Conservation (phyloP, 2,329 filamentous ascomycete genomes). For the Talaromyces sp. region DNA sequence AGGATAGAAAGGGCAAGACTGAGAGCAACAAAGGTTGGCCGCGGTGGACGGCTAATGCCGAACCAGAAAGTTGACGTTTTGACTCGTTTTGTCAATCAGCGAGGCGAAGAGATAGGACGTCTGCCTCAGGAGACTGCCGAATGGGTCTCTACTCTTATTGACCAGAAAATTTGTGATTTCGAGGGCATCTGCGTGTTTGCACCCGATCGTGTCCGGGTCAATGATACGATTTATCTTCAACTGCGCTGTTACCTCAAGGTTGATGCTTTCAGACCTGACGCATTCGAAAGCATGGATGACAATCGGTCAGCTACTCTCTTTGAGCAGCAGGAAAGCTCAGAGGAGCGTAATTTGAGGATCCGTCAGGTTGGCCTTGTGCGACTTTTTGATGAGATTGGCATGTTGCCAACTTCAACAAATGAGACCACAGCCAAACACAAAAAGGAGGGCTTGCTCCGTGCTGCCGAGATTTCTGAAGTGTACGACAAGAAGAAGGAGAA, state of each 20-base stretch:
- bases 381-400: constrained; percentile 80
- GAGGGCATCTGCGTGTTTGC: constrained; percentile 85
- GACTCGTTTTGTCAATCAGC: constrained; percentile 78
- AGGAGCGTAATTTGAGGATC: constrained; percentile 76
- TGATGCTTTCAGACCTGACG: constrained; percentile 63
- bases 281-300: constrained; percentile 48
- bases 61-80: constrained; percentile 74
- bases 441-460: constrained; percentile 74
- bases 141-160: constrained; percentile 89
- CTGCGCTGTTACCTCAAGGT: constrained; percentile 69
- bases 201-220: constrained; percentile 76
- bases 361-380: constrained; percentile 84
- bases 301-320: constrained; percentile 71
- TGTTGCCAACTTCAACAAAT: constrained; percentile 70
- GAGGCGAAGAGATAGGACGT: constrained; percentile 77
- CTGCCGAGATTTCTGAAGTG: constrained; percentile 82
- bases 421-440: constrained; percentile 70
- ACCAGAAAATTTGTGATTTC: constrained; percentile 82
- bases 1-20: constrained; percentile 81
- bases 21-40: constrained; percentile 48
- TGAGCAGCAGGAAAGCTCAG: constrained; percentile 75
- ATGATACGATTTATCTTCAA: constrained; percentile 92
- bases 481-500: constrained; percentile 52
- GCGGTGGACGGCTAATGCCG: constrained; percentile 36
- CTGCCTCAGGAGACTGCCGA: constrained; percentile 78